Evolutionary conservation across 177 flowering plant genomes (phyloP).

Genomic region (Vitis hybrid): DNA sequence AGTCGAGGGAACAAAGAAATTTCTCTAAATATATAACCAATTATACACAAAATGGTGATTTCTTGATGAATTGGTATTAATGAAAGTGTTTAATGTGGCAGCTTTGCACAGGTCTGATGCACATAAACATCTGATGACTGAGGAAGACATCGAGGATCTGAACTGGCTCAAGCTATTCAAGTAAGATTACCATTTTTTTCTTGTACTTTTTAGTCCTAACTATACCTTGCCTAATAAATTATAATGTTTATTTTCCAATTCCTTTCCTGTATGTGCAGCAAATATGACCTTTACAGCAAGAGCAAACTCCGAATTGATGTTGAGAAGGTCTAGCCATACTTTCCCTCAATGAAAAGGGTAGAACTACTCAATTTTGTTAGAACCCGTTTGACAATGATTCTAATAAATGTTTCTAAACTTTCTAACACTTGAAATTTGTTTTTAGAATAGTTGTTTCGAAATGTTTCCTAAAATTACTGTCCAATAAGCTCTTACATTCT

Average conservation of each 20-base stretch:
- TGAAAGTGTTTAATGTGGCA: constrained; percentile 12
- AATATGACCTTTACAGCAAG: constrained; percentile 84
- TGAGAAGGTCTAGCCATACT: constrained; percentile 74
- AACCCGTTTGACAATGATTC: no score
- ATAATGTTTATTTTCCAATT: background rate
- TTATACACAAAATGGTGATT: no score
- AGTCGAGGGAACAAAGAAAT: no score
- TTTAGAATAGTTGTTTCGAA: no score
- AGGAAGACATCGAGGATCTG: constrained; percentile 64
- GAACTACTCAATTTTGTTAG: background rate
- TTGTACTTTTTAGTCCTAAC: background rate
- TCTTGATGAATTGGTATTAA: background rate
- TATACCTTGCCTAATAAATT: background rate
- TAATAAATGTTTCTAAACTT: no score
- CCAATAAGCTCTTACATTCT: no score
- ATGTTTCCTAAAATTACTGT: no score
- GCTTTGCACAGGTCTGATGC: constrained; percentile 55
- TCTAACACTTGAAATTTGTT: no score
- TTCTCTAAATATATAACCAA: no score
- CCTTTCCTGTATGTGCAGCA: constrained; percentile 36
- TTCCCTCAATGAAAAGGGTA: constrained; percentile 69
- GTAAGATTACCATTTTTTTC: constrained; percentile 23
- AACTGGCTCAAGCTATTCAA: constrained; percentile 80
- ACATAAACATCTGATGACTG: constrained; percentile 66
- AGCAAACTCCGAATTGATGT: constrained; percentile 70